Conservation (phyloP, 2,329 filamentous ascomycete species). For the Fusarium caatingaense region DNA sequence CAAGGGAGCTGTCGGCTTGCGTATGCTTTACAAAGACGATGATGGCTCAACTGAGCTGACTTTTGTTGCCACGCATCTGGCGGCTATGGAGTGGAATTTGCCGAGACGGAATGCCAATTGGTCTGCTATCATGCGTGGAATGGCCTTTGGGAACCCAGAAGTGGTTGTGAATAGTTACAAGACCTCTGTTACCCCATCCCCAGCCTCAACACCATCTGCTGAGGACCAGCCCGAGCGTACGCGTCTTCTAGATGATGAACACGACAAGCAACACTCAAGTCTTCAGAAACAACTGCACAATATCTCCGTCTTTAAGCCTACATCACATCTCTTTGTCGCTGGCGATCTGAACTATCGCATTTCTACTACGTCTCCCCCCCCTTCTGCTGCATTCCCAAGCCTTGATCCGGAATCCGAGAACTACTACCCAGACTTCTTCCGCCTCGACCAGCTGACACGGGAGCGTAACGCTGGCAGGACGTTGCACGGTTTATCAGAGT, state of each 20-base stretch:
- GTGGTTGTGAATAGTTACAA: slow-evolving; percentile 49
- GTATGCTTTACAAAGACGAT: slow-evolving; percentile 67
- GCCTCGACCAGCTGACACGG: slow-evolving; percentile 80
- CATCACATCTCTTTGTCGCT: slow-evolving; percentile 83
- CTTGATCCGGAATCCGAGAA: slow-evolving; percentile 64
- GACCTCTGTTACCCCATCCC: slow-evolving; percentile 39
- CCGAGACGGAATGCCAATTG: slow-evolving; percentile 86
- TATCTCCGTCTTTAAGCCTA: slow-evolving; percentile 78
- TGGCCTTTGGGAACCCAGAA: slow-evolving; percentile 76
- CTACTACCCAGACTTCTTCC: slow-evolving; percentile 75
- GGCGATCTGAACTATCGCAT: slow-evolving; percentile 98
- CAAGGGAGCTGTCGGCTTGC: slow-evolving; percentile 88
- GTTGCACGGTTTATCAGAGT: slow-evolving; percentile 82
- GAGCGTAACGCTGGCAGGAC: slow-evolving; percentile 77
- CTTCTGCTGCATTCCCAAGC: slow-evolving; percentile 72
- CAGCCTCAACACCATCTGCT: slow-evolving; percentile 37
- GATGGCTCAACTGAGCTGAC: slow-evolving; percentile 71
- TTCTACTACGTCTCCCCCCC: slow-evolving; percentile 70
- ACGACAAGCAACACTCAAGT: slow-evolving; percentile 49
- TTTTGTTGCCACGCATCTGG: slow-evolving; percentile 88
- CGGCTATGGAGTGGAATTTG: slow-evolving; percentile 85
- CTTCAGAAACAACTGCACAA: slow-evolving; percentile 63
- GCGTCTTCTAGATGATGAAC: slow-evolving; percentile 51
- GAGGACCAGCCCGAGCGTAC: slow-evolving; percentile 47
- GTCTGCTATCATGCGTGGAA: slow-evolving; percentile 81